A percentile compares a stretch with the other conserved stretches of the same genome.
Conservation (phyloP, 768 basidiomycete genomes). For the Phaeolepiota aurea region DNA sequence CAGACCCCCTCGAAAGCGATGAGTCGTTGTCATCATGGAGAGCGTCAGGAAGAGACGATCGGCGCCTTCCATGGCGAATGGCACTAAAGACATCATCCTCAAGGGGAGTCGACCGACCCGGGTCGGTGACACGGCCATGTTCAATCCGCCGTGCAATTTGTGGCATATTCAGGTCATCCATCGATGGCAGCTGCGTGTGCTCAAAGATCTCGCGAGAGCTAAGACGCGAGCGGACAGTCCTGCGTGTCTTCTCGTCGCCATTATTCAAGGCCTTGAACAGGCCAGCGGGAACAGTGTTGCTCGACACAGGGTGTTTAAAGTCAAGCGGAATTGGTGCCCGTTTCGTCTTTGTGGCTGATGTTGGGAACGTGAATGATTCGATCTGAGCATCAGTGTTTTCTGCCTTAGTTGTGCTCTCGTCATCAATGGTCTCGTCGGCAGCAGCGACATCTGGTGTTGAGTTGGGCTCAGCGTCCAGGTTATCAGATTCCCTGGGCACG, state of each 20-base stretch:
- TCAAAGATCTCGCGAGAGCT: slow-evolving; percentile 70
- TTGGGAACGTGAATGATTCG: slow-evolving; percentile 19
- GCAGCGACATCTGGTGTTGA: slow-evolving; percentile 9
- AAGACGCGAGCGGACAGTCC: slow-evolving; percentile 68
- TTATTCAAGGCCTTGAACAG: slow-evolving; percentile 74
- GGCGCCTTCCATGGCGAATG: slow-evolving; percentile 32
- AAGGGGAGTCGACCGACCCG: slow-evolving; percentile 21
- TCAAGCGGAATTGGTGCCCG: slow-evolving; percentile 74
- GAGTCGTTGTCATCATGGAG: slow-evolving; percentile 30
- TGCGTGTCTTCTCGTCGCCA: slow-evolving; percentile 58
- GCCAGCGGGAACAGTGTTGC: slow-evolving; percentile 78
- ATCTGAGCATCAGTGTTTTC: slow-evolving; percentile 15
- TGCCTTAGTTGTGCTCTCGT: slow-evolving; percentile 27
- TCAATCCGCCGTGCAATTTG: slow-evolving; percentile 58
- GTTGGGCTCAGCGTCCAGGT: slow-evolving; percentile 4
- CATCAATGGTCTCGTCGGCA: slow-evolving; percentile 14
- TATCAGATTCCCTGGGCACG: slow-evolving; percentile 16
- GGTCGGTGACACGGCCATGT: slow-evolving; percentile 50
- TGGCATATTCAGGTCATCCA: slow-evolving; percentile 69
- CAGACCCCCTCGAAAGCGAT: slow-evolving; percentile 36
- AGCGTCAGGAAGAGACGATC: slow-evolving; percentile 51
- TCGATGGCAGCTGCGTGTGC: slow-evolving; percentile 57
- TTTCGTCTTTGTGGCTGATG: slow-evolving; percentile 29
- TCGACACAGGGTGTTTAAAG: slow-evolving; percentile 47
- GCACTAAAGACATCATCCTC: slow-evolving; percentile 30